Base-by-base conservation (phyloP, 1,139 yeast species). In the Nadsonia starkeyi-henricii region DNA sequence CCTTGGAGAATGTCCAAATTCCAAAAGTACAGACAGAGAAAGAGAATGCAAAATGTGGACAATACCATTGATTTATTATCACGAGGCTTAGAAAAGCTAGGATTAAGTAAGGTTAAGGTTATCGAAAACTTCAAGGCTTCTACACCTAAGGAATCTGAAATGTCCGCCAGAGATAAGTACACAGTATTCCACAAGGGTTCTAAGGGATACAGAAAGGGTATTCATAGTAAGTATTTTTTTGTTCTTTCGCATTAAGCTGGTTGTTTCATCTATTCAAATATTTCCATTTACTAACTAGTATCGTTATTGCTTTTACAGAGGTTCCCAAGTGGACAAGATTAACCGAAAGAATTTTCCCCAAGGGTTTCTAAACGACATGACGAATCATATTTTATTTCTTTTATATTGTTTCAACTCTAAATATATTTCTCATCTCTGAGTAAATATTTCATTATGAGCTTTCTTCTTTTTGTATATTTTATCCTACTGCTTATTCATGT, bases 301-400 rank as follows among this genome's bases (percentile, higher is more conserved):
- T 23, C 5, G 9, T 23, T 9, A 23, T 5, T 23, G 9, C 9
- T 23, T 7, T 15, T 33, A 33, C 39, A 33, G 39, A 33, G 17
- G 39, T 33, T 33, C 95, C 95, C 18, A 84, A 85, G 61, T 85
- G 95, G 94, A 89, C 96, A 49, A 85, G 82, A 68, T 64, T 78
- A 54, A 79, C 95, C 15, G 75, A 82, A 64, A 78, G 96, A 69
- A 77, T 75, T 50, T 83, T 85, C 60, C 96, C 96, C 45, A 74
- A 77, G 55, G 75, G 83, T 63, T 85, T 81, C 66, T 86, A 72
- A 62, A 26, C 30, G 30, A 12, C 12, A 7, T 26, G 30, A 12
- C 30, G 12, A n/a, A n/a, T n/a, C n/a, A n/a, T n/a, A n/a, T n/a
- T n/a, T n/a, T n/a, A n/a, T n/a, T n/a, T 23, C 5, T 23, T 9